A percentile compares a stretch with the other conserved stretches of the same genome.
Conservation (phyloP, 1,139 yeast species). For the Arxiozyma telluris region DNA sequence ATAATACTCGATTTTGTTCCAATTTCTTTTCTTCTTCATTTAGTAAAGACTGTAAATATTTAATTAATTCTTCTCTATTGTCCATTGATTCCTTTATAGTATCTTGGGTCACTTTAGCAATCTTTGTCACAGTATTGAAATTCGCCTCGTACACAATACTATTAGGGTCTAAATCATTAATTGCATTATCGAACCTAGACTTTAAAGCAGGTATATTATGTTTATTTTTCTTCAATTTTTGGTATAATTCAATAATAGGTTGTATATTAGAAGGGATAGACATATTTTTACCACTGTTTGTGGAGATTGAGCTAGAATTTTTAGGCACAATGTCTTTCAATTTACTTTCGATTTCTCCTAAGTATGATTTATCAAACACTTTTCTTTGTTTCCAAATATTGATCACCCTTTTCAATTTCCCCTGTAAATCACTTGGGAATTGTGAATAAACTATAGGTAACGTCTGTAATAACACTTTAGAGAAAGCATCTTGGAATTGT, state of each 20-base stretch:
- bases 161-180: conserved; percentile 23
- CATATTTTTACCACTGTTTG: neutral
- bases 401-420: conserved; percentile 57
- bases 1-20: conserved; percentile 18
- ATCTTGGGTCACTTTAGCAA: conserved; percentile 22
- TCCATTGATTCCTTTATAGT: conserved; percentile 17
- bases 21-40: conserved; percentile 16
- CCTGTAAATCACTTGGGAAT: conserved; percentile 33
- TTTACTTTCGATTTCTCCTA: conserved; percentile 11
- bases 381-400: conserved; percentile 70
- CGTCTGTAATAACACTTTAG: conserved; percentile 37
- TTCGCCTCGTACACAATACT: conserved; percentile 26
- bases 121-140: conserved; percentile 22
- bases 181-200: conserved; percentile 24
- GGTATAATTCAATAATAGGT: conserved; percentile 12
- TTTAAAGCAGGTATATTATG: conserved; percentile 19
- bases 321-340: neutral
- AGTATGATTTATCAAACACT: conserved; percentile 36
- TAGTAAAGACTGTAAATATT: conserved; percentile 15
- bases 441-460: conserved; percentile 20
- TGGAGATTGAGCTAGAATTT: neutral
- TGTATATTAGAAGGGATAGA: conserved; percentile 15
- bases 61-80: conserved; percentile 14
- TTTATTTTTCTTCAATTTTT: conserved; percentile 14
- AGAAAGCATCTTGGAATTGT: conserved; percentile 56